Evolutionary conservation across 2,329 filamentous ascomycete species (phyloP).

Genomic region (Helotiales sp.): DNA sequence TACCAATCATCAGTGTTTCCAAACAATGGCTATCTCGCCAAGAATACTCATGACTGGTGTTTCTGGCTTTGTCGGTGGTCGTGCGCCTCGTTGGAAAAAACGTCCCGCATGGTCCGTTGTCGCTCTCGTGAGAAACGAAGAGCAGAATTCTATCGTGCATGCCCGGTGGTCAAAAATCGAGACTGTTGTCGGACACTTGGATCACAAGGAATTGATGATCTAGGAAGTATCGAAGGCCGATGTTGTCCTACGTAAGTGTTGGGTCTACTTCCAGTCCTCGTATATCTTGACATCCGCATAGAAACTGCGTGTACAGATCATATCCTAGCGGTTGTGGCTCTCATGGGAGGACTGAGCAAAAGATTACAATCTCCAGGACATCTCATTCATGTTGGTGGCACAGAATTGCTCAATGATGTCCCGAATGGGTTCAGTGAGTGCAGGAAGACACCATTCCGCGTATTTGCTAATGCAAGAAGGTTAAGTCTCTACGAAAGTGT

Average conservation of each 20-base stretch:
- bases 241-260: slow-evolving; percentile 45
- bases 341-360: slow-evolving; percentile 52
- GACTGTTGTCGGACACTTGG: slow-evolving; percentile 43
- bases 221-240: slow-evolving; percentile 44
- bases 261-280: not conserved
- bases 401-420: slow-evolving; percentile 48
- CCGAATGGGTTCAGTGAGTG: slow-evolving; percentile 46
- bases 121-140: slow-evolving; percentile 29
- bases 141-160: slow-evolving; percentile 27
- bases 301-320: slow-evolving; percentile 37
- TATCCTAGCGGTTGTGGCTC: slow-evolving; percentile 45
- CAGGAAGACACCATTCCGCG: not conserved
- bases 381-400: slow-evolving; percentile 58
- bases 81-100: slow-evolving; percentile 22
- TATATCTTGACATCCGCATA: slow-evolving; percentile 13
- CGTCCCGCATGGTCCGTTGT: slow-evolving; percentile 33
- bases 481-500: slow-evolving; percentile 51
- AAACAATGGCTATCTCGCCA: slow-evolving; percentile 18
- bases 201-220: slow-evolving; percentile 42
- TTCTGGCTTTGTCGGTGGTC: slow-evolving; percentile 35
- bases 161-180: slow-evolving; percentile 26
- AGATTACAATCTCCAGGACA: slow-evolving; percentile 52
- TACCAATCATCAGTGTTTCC: not conserved
- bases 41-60: slow-evolving; percentile 35
- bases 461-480: slow-evolving; percentile 20